Base-by-base conservation (phyloP, 345 rosid genomes). In the Corchorus olitorius region DNA sequence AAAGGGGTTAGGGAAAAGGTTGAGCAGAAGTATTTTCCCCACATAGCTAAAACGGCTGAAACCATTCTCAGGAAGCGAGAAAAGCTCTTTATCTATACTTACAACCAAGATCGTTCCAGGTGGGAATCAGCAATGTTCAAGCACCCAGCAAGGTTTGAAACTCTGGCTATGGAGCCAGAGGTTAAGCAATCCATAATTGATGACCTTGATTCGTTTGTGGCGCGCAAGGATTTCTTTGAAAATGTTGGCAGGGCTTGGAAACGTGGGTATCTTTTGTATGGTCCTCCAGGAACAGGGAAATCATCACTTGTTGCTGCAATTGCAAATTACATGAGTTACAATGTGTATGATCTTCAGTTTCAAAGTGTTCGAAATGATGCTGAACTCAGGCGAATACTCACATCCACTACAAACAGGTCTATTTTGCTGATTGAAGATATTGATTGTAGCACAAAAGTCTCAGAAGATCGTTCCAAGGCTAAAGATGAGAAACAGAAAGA, bases 51-150 rank as follows among this genome's bases (percentile, higher is more conserved):
- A 1, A 56, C 20, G 1, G 85, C 84, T 1, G 66, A 77, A 15
- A 45, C 65, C 2, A 79, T 84, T 22, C 34, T 75, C 53, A 75
- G 59, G 0, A 45, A 45, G 16, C 64, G 84, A 1, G 81, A 84
- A 13, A 64, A 49, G 4, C 82, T 84, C n/a, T 76, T 76, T 56
- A 80, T 84, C 27, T 81, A 81, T 52, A 81, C 84, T 7, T 84
- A 81, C 9, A 65, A 78, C 17, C 73, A 58, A 15, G 75, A 79
- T 0, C 55, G 76, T 70, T 70, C 45, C 4, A 52, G 53, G n/a
- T 75, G 78, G 78, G 41, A 77, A 8, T 77, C 80, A 0, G 71
- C 65, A 10, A 16, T 61, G 17, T 75, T 68, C 65, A 22, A 75
- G 53, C 71, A 69, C 27, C 75, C 82, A 0, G 54, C 70, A 13